Evolutionary conservation across 202 grass and related monocot species (phyloP), one percentile per base, ranked within the genome.

Genomic region (Brachypodium distachyon): DNA sequence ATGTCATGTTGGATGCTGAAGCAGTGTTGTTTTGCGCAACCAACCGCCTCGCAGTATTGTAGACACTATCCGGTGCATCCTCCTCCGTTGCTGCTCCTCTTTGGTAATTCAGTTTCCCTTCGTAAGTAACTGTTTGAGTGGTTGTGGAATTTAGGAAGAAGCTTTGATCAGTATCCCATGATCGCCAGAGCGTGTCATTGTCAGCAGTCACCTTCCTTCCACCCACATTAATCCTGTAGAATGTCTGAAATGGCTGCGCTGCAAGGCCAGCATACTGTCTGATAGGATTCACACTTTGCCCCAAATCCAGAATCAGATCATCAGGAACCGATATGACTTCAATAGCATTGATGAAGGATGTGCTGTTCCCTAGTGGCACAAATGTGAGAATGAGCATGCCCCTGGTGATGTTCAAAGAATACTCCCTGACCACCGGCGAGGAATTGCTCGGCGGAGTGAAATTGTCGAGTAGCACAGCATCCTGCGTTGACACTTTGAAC

Each of bases 271-370:
- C 62, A 62, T 82, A 89, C 77, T 87, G 84, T 9, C 77, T 79
- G 12, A 77, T 34, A 6, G 81, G 77, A 5, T 85, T 8, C 41
- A 90, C 18, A 8, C 19, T 46, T 5, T 66, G 75, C 2, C 54
- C 87, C 0, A 78, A 79, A 80, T 93, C 69, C 0, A 77, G 67
- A 57, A 97, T 85, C 9, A 90, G 80, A 49, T 72, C 26, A 42
- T 93, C 87, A 77, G 95, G 91, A 38, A 95, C 79, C 1, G 95
- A 98, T 33, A 98, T 57, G 33, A 98, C 84, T 42, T 98, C 95
- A 5, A 98, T 81, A 7, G 91, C 95, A 56, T 92, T 98, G 26
- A 98, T 18, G 3, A 98, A 98, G 51, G 83, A 72, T 1, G 61
- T 64, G 61, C 23, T 19, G 64, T 77, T 85, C 47, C 70, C 84